These are phyloP conservation scores for Podospora pseudopauciseta DNA, from an alignment of 495 filamentous ascomycete species.

Conservation along the genomic window DNA sequence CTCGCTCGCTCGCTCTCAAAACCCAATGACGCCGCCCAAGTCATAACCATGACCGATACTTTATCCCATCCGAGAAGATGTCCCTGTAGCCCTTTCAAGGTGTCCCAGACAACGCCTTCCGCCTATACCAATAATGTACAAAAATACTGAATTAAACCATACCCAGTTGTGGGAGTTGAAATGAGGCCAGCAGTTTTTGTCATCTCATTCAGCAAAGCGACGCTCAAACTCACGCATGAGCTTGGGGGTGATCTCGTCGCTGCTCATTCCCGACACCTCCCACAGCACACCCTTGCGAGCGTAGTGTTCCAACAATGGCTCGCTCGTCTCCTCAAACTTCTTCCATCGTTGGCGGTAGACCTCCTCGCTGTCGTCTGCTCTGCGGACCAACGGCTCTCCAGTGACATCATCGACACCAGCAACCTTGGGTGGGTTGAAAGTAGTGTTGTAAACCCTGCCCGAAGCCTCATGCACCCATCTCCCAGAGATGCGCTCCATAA, in stretches of 20 bases:
- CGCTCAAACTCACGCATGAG: conserved; percentile 74
- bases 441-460: conserved; percentile 89
- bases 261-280: conserved; percentile 81
- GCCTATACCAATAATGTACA: neutral
- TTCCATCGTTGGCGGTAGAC: conserved; percentile 75
- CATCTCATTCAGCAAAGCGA: conserved; percentile 52
- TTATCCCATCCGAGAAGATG: neutral
- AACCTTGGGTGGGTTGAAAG: conserved; percentile 81
- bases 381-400: conserved; percentile 77
- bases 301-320: conserved; percentile 84
- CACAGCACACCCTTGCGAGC: conserved; percentile 79
- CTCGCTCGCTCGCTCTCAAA: neutral
- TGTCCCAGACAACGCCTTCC: neutral
- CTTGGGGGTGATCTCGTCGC: conserved; percentile 89
- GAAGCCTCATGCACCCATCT: conserved; percentile 94
- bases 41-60: neutral
- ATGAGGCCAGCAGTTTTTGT: neutral
- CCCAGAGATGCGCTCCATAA: conserved; percentile 81
- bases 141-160: neutral
- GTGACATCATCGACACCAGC: conserved; percentile 85
- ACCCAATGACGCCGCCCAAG: neutral
- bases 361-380: conserved; percentile 80
- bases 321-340: conserved; percentile 83
- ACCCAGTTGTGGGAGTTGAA: neutral
- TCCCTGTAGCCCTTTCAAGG: neutral